Evolutionary conservation across 2,329 filamentous ascomycete genomes (phyloP).

Genomic region (Dactylonectria macrodidyma): DNA sequence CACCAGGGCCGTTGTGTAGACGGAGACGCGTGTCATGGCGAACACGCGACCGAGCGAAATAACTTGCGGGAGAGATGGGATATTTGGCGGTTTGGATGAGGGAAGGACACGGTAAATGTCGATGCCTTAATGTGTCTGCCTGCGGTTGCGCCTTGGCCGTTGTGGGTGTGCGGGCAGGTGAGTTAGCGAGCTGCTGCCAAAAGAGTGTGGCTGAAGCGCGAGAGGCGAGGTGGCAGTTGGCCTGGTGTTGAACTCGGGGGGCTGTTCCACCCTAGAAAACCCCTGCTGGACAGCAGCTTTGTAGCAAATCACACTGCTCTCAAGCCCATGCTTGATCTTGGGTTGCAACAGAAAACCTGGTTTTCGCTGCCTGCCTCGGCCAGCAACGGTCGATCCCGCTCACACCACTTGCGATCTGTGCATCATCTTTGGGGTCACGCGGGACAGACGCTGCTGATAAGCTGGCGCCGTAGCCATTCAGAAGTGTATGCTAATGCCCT

Average conservation of each 20-base stretch:
- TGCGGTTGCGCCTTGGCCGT: slow-evolving; percentile 35
- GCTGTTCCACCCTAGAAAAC: slow-evolving; percentile 17
- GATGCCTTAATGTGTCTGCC: slow-evolving; percentile 40
- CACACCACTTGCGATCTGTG: slow-evolving; percentile 15
- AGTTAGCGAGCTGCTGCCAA: neutral
- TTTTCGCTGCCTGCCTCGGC: neutral
- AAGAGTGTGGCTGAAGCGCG: slow-evolving; percentile 36
- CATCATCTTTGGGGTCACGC: slow-evolving; percentile 8
- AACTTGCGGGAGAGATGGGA: slow-evolving; percentile 10
- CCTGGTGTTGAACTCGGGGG: slow-evolving; percentile 10
- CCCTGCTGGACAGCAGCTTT: neutral
- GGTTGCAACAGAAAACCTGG: neutral
- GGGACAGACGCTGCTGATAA: slow-evolving; percentile 19
- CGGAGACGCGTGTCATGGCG: slow-evolving; percentile 60
- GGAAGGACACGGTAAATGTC: slow-evolving; percentile 38
- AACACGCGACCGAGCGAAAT: slow-evolving; percentile 16
- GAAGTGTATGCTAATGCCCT: neutral
- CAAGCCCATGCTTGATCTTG: neutral
- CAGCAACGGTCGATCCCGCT: slow-evolving; percentile 17
- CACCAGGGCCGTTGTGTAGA: slow-evolving; percentile 60
- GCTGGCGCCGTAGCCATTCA: slow-evolving; percentile 6
- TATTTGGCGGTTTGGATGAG: slow-evolving; percentile 16
- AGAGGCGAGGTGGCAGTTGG: slow-evolving; percentile 44
- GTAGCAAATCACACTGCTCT: slow-evolving; percentile 3
- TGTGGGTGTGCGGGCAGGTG: slow-evolving; percentile 10